These are phyloP conservation scores for Choricystis sp. DNA, from an alignment of 139 green algal species.

Conservation along the genomic window DNA sequence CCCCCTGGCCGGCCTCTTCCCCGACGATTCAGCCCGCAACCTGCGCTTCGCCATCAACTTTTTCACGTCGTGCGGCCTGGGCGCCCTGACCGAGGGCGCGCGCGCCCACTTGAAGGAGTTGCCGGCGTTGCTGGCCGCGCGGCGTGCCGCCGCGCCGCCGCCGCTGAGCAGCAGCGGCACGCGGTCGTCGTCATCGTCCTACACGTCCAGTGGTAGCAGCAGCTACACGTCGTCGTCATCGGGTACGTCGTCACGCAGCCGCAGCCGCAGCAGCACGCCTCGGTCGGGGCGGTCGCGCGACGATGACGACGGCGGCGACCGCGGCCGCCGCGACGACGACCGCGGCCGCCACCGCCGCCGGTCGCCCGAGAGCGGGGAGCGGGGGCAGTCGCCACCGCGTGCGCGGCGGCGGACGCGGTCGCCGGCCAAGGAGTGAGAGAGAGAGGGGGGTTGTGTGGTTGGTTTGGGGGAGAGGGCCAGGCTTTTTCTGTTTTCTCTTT, in stretches of 20 bases:
- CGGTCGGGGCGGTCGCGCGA: background rate
- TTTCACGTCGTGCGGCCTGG: constrained; percentile 97
- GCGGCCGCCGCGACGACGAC: background rate
- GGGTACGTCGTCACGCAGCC: background rate
- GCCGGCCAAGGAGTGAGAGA: no score
- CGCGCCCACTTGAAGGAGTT: constrained; percentile 57
- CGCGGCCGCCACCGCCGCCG: no score
- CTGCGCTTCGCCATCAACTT: constrained; percentile 99
- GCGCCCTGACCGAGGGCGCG: constrained; percentile 81
- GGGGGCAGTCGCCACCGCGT: no score
- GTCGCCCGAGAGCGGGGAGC: background rate
- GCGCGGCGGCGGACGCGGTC: no score
- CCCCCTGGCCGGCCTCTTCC: constrained; percentile 77
- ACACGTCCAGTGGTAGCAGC: background rate
- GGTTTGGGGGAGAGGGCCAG: no score
- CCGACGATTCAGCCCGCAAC: constrained; percentile 59
- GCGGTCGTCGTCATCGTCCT: background rate
- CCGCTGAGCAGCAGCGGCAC: background rate
- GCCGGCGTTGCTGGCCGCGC: constrained; percentile 17
- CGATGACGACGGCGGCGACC: background rate
- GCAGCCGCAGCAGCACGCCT: constrained; percentile 8
- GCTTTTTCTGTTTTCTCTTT: no score
- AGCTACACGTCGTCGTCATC: background rate
- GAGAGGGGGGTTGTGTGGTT: no score
- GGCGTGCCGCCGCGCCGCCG: constrained; percentile 11